Evolutionary conservation across 129 eudicot species (phyloP).

Genomic region (Apium graveolens): DNA sequence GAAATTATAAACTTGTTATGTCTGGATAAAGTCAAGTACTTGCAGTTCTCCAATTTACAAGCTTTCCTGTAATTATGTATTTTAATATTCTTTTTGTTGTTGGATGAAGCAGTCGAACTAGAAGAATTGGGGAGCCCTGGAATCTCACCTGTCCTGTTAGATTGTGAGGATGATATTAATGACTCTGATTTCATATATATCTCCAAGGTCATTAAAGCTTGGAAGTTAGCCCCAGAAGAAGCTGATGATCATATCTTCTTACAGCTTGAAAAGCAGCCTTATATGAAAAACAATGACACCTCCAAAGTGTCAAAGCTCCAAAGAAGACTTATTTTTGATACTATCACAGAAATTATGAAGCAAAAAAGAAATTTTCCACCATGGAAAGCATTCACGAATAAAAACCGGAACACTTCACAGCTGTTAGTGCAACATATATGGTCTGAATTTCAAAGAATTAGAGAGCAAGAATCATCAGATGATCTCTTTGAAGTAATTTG

Average conservation of each 20-base stretch:
- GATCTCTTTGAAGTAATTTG: slow-evolving; percentile 46
- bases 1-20: not conserved
- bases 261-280: slow-evolving; percentile 52
- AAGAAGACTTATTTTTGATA: slow-evolving; percentile 63
- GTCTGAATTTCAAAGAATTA: slow-evolving; percentile 56
- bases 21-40: not conserved
- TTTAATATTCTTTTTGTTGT: not conserved
- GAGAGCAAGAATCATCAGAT: slow-evolving; percentile 30
- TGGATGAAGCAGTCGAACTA: slow-evolving; percentile 25
- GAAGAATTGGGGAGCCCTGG: slow-evolving; percentile 45
- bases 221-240: slow-evolving; percentile 35
- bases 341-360: slow-evolving; percentile 47
- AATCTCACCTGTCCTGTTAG: slow-evolving; percentile 15
- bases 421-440: slow-evolving; percentile 38
- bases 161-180: slow-evolving; percentile 27
- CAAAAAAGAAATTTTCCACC: slow-evolving; percentile 46
- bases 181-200: slow-evolving; percentile 69
- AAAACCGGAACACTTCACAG: not conserved
- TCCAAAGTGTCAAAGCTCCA: slow-evolving; percentile 44
- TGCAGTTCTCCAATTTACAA: not conserved
- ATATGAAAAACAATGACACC: slow-evolving; percentile 37
- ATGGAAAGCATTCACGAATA: slow-evolving; percentile 35
- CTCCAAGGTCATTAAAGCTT: slow-evolving; percentile 47
- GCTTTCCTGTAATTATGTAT: not conserved
- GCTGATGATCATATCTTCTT: slow-evolving; percentile 30